Evolutionary conservation across 176 grass and related monocot genomes (phyloP), one percentile per base, ranked within the genome.

Genomic region (Poa pratensis): DNA sequence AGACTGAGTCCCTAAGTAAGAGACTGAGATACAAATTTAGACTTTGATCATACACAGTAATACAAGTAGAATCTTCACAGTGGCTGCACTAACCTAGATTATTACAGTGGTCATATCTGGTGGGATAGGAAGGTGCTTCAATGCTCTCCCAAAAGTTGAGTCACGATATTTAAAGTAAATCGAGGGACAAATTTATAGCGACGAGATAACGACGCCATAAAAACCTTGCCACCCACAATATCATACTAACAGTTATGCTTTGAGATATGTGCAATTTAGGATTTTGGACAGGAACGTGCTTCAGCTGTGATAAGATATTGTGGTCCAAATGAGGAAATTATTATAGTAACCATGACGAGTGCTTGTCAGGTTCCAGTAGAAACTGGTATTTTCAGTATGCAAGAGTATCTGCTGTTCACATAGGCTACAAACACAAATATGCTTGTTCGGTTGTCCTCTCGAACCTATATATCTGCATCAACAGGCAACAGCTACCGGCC

Each of bases 21-120:
- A 10, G 40, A 81, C 8, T 23, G 72, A 57, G 14, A 39, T 24
- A 1, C 40, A 69, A 62, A 48, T 48, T 14, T 83, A 11, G 55
- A 78, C 15, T 88, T 52, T 5, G 58, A 27, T 79, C 39, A 26
- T 80, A 30, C 37, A 61, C 13, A 13, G 12, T 53, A 26, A 63
- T 77, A 61, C 20, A 72, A 34, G 77, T 82, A 18, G 5, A 62
- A 86, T 32, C 13, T 73, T 39, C 19, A 7, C 43, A 26, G 5
- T 68, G 16, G 19, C 18, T 83, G 17, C 74, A 43, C 4, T 79
- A 90, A 42, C 54, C 55, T 79, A 83, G 10, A 83, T 58, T 49
- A 43, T 45, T 75, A 11, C 19, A 24, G 30, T 84, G n/a, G 40
- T 54, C 28, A 77, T 64, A 84, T 76, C 45, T 67, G n/a, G 59